Percentiles rank a stretch among this genome's conserved stretches.
Conservation (phyloP, 257 asterid genomes). For the Nicotiana knightiana region DNA sequence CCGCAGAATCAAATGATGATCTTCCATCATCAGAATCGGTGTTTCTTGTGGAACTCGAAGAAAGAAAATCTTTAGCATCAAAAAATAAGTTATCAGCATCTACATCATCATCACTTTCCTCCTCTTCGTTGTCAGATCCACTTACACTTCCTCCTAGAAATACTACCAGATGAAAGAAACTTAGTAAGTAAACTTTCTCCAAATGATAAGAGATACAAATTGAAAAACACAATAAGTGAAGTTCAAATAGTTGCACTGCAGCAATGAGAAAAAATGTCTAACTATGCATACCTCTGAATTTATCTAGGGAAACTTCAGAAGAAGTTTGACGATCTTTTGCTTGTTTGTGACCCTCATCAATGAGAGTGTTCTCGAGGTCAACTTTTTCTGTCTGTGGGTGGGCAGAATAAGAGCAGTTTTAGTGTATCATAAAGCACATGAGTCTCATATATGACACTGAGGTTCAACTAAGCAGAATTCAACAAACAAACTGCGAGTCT, state of each 20-base stretch:
- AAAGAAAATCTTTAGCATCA: conserved; percentile 12
- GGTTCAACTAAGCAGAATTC: conserved; percentile 2
- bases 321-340: conserved; percentile 8
- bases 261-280: not conserved
- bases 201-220: not conserved
- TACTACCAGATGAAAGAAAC: not conserved
- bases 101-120: conserved; percentile 18
- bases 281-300: conserved; percentile 8
- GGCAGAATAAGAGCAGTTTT: not conserved
- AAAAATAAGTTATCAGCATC: conserved; percentile 3
- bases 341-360: conserved; percentile 21
- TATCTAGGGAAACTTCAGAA: conserved; percentile 1
- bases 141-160: conserved; percentile 18
- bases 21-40: conserved; percentile 9
- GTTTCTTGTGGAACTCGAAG: conserved; percentile 14
- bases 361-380: conserved; percentile 22
- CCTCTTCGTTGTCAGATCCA: conserved; percentile 20
- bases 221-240: not conserved
- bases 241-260: not conserved
- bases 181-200: not conserved
- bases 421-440: not conserved
- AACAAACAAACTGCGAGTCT: not conserved
- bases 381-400: conserved; percentile 20
- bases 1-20: conserved; percentile 11
- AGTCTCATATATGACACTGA: not conserved